Conservation (phyloP, 1,284 basidiomycete genomes). For the Butyriboletus appendiculatus region DNA sequence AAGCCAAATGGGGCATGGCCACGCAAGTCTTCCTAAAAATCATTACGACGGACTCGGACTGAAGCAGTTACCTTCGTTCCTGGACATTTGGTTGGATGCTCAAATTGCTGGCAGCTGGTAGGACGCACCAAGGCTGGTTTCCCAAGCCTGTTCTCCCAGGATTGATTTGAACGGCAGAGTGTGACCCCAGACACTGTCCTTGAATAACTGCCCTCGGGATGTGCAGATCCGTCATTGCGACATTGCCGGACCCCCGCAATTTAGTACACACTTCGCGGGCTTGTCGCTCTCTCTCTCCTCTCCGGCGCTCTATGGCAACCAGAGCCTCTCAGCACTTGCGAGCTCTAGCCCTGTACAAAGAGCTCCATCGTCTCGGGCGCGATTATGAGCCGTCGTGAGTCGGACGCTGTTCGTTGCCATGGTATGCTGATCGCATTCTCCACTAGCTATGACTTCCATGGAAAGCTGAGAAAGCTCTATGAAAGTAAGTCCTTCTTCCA, state of each 20-base stretch:
- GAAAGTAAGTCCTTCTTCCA: constrained; percentile 53
- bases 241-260: background rate
- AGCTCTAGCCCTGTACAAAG: constrained; percentile 73
- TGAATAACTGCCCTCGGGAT: no score
- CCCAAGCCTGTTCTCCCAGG: background rate
- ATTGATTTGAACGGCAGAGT: background rate
- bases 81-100: no score
- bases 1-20: no score
- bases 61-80: no score
- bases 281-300: background rate
- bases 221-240: no score
- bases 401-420: constrained; percentile 14
- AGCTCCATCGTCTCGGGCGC: constrained; percentile 72
- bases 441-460: constrained; percentile 76
- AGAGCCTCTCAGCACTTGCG: constrained; percentile 48
- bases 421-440: constrained; percentile 8
- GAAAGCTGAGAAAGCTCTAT: constrained; percentile 65
- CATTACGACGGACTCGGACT: no score
- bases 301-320: constrained; percentile 35
- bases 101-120: no score
- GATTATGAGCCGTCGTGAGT: constrained; percentile 78
- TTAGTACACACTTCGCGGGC: constrained; percentile 5
- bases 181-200: no score
- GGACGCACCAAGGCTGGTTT: background rate
- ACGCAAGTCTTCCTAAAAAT: no score